Conservation (phyloP, 345 rosid species). For the Dipteronia sinensis region DNA sequence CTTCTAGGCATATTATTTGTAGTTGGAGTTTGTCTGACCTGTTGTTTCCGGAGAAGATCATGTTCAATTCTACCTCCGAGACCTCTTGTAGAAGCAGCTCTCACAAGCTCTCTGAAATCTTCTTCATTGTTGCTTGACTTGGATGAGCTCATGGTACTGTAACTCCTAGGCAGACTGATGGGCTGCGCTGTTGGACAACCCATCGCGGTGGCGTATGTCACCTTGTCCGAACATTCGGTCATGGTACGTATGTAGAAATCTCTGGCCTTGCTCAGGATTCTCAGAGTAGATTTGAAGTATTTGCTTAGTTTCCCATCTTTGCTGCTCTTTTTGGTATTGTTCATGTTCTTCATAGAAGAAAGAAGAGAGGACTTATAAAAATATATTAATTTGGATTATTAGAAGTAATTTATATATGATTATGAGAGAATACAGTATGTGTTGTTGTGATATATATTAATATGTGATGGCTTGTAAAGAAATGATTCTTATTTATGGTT, state of each 20-base stretch:
- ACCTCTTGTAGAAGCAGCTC: conserved; percentile 51
- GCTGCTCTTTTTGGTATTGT: conserved; percentile 21
- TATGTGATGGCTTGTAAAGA: neutral
- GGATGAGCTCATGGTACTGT: conserved; percentile 37
- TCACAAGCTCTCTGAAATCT: conserved; percentile 50
- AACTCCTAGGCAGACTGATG: conserved; percentile 50
- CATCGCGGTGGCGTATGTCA: conserved; percentile 32
- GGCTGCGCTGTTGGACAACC: conserved; percentile 49
- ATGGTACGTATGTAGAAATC: conserved; percentile 63
- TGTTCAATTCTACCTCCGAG: conserved; percentile 9
- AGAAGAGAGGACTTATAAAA: neutral
- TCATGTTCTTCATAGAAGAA: conserved; percentile 4
- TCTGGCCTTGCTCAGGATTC: conserved; percentile 49
- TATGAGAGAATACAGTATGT: too few species aligned
- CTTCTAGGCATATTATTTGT: conserved; percentile 36
- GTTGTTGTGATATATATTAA: too few species aligned
- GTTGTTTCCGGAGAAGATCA: conserved; percentile 6
- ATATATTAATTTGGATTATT: too few species aligned
- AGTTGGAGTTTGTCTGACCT: neutral
- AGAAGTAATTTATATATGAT: too few species aligned
- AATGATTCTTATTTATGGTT: neutral
- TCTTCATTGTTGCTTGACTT: conserved; percentile 29
- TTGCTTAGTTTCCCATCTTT: conserved; percentile 39
- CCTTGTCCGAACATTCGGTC: conserved; percentile 54
- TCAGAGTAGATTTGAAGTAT: conserved; percentile 46